These are phyloP conservation scores for Plenodomus lindquistii DNA, from an alignment of 2,329 filamentous ascomycete species.

Conservation along the genomic window DNA sequence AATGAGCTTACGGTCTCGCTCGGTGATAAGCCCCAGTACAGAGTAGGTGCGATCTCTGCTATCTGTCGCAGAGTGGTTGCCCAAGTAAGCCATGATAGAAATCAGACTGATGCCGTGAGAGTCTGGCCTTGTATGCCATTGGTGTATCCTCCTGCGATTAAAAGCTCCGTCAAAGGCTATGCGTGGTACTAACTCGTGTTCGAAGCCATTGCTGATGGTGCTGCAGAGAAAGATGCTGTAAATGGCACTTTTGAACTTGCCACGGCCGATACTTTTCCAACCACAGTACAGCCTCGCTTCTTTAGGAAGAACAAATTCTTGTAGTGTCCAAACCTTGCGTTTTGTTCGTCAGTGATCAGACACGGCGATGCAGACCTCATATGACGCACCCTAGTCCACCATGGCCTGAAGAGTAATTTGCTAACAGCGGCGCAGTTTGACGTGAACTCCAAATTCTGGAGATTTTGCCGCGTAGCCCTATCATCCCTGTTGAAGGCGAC, in stretches of 20 bases:
- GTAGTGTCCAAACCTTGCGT: conserved; percentile 27
- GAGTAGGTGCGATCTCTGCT: conserved; percentile 36
- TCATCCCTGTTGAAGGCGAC: conserved; percentile 21
- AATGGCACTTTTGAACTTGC: conserved; percentile 33
- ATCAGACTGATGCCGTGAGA: conserved; percentile 26
- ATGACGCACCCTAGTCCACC: conserved; percentile 29
- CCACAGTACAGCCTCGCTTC: conserved; percentile 35
- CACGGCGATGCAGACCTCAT: background rate
- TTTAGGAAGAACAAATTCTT: conserved; percentile 35
- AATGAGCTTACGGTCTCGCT: conserved; percentile 24
- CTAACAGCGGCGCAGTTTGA: conserved; percentile 26
- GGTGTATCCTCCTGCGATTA: conserved; percentile 34
- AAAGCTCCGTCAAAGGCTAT: conserved; percentile 32
- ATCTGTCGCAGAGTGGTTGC: conserved; percentile 34
- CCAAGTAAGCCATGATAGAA: conserved; percentile 34
- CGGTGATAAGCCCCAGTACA: conserved; percentile 31
- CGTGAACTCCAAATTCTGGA: conserved; percentile 20
- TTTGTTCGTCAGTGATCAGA: background rate
- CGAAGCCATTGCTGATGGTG: conserved; percentile 23
- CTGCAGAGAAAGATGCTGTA: conserved; percentile 36
- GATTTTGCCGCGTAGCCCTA: conserved; percentile 16
- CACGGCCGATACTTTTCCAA: conserved; percentile 21
- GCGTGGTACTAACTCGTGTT: conserved; percentile 29
- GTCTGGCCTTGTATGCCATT: conserved; percentile 22
- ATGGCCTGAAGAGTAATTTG: conserved; percentile 27